A percentile compares a stretch with the other conserved stretches of the same genome.
phyloP scores from a whole-genome alignment of 1,284 basidiomycete species.

The Trametes versicolor region DNA sequence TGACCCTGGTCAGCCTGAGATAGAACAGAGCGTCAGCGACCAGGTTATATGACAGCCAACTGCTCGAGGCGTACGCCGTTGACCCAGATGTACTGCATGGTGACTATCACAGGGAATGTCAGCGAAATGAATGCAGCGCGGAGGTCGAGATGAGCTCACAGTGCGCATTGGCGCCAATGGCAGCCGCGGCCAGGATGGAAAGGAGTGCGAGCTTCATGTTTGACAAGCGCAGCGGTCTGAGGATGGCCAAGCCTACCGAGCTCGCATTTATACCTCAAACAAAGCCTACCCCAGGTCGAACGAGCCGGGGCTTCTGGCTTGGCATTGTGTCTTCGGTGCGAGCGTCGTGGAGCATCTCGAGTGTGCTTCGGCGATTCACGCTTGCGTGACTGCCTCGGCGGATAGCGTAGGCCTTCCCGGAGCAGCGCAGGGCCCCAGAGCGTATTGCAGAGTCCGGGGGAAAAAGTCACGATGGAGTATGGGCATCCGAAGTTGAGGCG shows the following conservation, averaged over 20 bases:
- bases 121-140: background rate
- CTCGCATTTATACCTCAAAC: slow-evolving; percentile 25
- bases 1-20: slow-evolving; percentile 53
- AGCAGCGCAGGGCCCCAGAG: background rate
- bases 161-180: slow-evolving; percentile 52
- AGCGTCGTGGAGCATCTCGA: slow-evolving; percentile 9
- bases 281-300: background rate
- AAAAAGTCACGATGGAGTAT: slow-evolving; percentile 24
- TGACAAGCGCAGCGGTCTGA: slow-evolving; percentile 13
- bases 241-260: background rate
- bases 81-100: slow-evolving; percentile 61
- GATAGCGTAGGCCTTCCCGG: background rate
- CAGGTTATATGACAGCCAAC: background rate
- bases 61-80: slow-evolving; percentile 43
- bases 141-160: slow-evolving; percentile 42
- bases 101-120: slow-evolving; percentile 44
- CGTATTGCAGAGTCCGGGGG: background rate
- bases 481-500: slow-evolving; percentile 35
- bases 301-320: slow-evolving; percentile 19
- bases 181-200: slow-evolving; percentile 47
- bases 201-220: slow-evolving; percentile 45
- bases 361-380: slow-evolving; percentile 15
- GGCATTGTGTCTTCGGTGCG: slow-evolving; percentile 3
- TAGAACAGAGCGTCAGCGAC: background rate
- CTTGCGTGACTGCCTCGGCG: slow-evolving; percentile 24